These are phyloP conservation scores for Chaetothyriales sp. DNA, from an alignment of 2,329 filamentous ascomycete genomes.

Conservation along the genomic window DNA sequence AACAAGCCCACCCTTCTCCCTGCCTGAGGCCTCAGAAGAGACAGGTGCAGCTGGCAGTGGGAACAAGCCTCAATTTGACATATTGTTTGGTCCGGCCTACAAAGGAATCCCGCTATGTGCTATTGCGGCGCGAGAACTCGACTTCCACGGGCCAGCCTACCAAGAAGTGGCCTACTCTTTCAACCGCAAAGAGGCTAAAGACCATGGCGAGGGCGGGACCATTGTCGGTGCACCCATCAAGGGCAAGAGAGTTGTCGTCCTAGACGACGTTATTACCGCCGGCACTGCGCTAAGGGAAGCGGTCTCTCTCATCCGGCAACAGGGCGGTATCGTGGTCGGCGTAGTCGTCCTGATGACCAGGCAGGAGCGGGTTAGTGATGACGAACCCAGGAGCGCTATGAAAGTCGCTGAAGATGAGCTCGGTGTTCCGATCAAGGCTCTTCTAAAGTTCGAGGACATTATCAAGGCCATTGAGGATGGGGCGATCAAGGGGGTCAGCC, in stretches of 20 bases:
- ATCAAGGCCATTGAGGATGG: constrained; percentile 42
- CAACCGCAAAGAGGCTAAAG: constrained; percentile 92
- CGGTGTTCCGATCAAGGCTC: constrained; percentile 66
- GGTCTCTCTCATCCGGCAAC: constrained; percentile 70
- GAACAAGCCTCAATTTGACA: constrained; percentile 44
- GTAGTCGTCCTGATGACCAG: constrained; percentile 82
- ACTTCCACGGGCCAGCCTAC: constrained; percentile 43
- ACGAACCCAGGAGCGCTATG: constrained; percentile 62
- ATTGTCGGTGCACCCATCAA: constrained; percentile 79
- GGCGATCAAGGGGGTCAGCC: constrained; percentile 42
- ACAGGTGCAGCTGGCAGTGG: constrained; percentile 10
- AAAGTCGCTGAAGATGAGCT: constrained; percentile 73
- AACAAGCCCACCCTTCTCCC: constrained; percentile 30
- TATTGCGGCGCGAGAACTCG: constrained; percentile 60
- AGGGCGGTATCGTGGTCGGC: constrained; percentile 72
- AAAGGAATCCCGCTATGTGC: constrained; percentile 90
- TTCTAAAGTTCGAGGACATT: constrained; percentile 73
- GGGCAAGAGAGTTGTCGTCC: constrained; percentile 73
- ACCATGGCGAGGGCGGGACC: constrained; percentile 84
- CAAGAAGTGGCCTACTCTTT: constrained; percentile 60
- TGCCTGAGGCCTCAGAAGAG: constrained; percentile 19
- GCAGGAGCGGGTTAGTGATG: constrained; percentile 46
- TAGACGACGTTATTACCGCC: constrained; percentile 93
- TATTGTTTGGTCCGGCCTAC: constrained; percentile 84
- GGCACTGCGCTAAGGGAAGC: constrained; percentile 89